Percentiles rank a stretch among this genome's conserved stretches.
These are phyloP conservation scores for Cyclotella sp. DNA, from an alignment of 108 stramenopile genomes.

Conservation along the genomic window DNA sequence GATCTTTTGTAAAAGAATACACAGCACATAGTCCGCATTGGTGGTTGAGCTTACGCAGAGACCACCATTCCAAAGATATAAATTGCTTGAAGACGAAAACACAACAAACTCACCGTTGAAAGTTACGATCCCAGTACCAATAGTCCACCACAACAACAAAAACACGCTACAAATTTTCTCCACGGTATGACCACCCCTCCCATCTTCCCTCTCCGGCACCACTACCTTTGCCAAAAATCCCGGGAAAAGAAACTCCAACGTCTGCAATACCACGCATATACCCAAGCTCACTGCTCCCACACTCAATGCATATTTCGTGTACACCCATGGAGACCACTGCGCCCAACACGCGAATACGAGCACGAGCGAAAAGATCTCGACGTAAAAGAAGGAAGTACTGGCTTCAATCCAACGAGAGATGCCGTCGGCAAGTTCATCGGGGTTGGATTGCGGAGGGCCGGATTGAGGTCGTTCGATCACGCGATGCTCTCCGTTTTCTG, in stretches of 20 bases:
- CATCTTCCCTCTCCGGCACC: slow-evolving; percentile 21
- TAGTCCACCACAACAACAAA: slow-evolving; percentile 50
- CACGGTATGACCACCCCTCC: slow-evolving; percentile 38
- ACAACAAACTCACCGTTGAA: slow-evolving; percentile 34
- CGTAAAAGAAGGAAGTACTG: slow-evolving; percentile 38
- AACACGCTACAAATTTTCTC: slow-evolving; percentile 43
- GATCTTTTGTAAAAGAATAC: slow-evolving; percentile 19
- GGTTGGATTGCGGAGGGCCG: slow-evolving; percentile 39
- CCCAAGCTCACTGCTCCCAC: slow-evolving; percentile 37
- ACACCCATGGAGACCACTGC: background rate
- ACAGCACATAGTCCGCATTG: background rate
- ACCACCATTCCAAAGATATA: too few species aligned
- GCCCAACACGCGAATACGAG: slow-evolving; percentile 8
- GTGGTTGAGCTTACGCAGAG: too few species aligned
- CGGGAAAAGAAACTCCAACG: slow-evolving; percentile 41
- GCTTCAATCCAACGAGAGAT: slow-evolving; percentile 41
- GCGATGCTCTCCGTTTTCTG: slow-evolving; percentile 13
- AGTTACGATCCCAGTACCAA: slow-evolving; percentile 50
- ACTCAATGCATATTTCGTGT: slow-evolving; percentile 26
- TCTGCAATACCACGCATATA: slow-evolving; percentile 46
- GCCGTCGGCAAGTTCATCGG: slow-evolving; percentile 42
- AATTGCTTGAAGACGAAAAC: background rate
- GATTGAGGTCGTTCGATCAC: slow-evolving; percentile 18
- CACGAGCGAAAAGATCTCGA: slow-evolving; percentile 15
- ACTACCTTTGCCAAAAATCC: slow-evolving; percentile 31